Base-by-base conservation (phyloP, 352 stramenopile species). In the Sclerospora graminicola region DNA sequence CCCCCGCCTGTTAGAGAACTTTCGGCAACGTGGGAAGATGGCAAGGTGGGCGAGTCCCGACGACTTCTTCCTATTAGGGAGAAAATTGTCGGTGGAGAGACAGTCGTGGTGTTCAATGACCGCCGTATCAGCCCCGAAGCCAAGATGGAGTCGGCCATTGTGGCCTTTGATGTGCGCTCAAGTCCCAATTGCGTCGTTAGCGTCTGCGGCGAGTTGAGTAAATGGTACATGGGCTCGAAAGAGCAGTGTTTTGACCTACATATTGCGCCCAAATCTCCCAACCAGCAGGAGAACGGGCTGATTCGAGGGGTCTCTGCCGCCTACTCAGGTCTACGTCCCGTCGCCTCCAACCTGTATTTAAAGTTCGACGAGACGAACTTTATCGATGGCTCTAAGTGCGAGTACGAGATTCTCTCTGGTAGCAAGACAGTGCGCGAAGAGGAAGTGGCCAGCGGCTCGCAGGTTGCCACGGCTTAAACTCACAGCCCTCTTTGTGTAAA, bases 331-430 rank as follows among this genome's bases (percentile, higher is more conserved):
- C 23, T 52, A 11, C 63, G 60, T 10, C 76, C 70, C 0, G 65
- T 82, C 16, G 76, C 76, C 23, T 63, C 52, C 14, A 82, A 77
- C 39, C 56, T 88, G 34, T 88, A 85, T 50, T 63, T 88, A 38
- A 88, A 88, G 48, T 88, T 88, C 40, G 76, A 88, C 56, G 54
- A 66, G 29, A 70, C 60, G 20, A 88, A 88, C 56, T 82, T 82
- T 26, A 85, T 88, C 41, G 68, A 84, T 57, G 70, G 64, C 44
- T 70, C 58, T 8, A 56, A 43, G 31, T 88, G 76, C 58, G 44
- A 80, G 51, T 88, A 88, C 51, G 59, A 84, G 52, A 70, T 88
- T 42, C 50, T 84, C 11, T 64, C 62, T 4, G 76, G 72, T 45
- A 69, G 44, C 56, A 88, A 88, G 66, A 73, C 48, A 4, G 56